These are phyloP conservation scores for Sergeia podlipaevii DNA, from an alignment of 208 protist genomes.

Conservation along the genomic window DNA sequence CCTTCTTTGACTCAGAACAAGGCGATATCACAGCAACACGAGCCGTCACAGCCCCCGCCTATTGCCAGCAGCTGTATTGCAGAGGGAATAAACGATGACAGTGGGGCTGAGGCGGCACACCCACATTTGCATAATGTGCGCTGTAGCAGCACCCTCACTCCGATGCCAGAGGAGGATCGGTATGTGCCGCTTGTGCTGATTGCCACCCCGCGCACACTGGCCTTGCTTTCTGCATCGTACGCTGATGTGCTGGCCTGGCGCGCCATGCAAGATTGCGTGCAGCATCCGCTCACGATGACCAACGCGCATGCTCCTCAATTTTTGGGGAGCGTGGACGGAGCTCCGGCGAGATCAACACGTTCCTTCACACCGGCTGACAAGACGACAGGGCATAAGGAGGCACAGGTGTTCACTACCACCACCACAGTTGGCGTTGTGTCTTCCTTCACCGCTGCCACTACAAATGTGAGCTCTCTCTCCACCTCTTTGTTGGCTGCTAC, in stretches of 20 bases:
- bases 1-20: too few species aligned
- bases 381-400: background rate
- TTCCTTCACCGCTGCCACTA: too few species aligned
- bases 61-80: background rate
- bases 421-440: too few species aligned
- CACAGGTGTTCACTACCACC: background rate
- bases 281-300: conserved; percentile 7
- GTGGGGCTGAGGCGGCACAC: background rate
- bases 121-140: too few species aligned
- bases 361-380: background rate
- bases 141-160: too few species aligned
- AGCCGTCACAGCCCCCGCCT: background rate
- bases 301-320: too few species aligned
- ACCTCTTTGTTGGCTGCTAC: too few species aligned
- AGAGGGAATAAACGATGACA: background rate
- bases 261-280: background rate
- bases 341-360: background rate
- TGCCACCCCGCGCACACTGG: conserved; percentile 12
- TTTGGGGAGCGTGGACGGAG: too few species aligned
- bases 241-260: conserved; percentile 9
- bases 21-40: too few species aligned
- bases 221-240: conserved; percentile 14
- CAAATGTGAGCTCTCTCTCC: too few species aligned
- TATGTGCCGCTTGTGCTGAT: conserved; percentile 13
- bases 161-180: too few species aligned